Base-by-base conservation (phyloP, 2,329 filamentous ascomycete genomes). In the Calonectria ilicicola region DNA sequence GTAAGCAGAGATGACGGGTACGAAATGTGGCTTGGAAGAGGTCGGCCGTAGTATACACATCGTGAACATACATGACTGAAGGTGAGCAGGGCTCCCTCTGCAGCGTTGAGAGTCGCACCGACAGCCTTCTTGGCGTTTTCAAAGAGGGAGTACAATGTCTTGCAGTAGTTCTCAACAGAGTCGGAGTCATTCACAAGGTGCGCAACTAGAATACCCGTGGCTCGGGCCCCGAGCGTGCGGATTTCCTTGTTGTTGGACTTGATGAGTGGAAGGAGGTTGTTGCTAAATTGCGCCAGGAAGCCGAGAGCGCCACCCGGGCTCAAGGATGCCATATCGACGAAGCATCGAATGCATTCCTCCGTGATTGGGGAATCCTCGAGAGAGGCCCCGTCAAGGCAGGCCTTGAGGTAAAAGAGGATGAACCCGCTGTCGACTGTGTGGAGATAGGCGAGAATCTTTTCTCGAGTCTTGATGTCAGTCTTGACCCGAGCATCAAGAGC, bases 151-250 rank as follows among this genome's bases (percentile, higher is more conserved):
- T 82, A 75, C 27, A 91, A 68, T 4, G 78, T 79, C 51, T 70
- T 71, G n/a, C 75, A 70, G 66, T 76, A 79, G 23, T 79, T 78
- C 2, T 70, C 70, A 21, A 85, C 72, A 1, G 65, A 72, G 6
- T 82, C 79, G 0, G 84, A 76, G 2, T 86, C 78, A 69, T 87
- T 87, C 8, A 77, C 79, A 5, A 87, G 86, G 81, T 96, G 93
- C 0, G 95, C 93, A 1, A 90, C 91, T 6, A 98, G 84, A 15
- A 98, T 93, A 0, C 95, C 96, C 77, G 95, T 91, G 0, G 91
- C 90, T 72, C 91, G 92, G 19, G 95, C 92, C 1, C 92, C 92
- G 32, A 93, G 86, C 44, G 87, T 86, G 42, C 96, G 90, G 7
- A 93, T 88, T 67, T 91, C 89, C 73, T 91, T 89, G 75, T 94